phyloP scores from a whole-genome alignment of 768 basidiomycete genomes.

The Lactarius pseudohatsudake region DNA sequence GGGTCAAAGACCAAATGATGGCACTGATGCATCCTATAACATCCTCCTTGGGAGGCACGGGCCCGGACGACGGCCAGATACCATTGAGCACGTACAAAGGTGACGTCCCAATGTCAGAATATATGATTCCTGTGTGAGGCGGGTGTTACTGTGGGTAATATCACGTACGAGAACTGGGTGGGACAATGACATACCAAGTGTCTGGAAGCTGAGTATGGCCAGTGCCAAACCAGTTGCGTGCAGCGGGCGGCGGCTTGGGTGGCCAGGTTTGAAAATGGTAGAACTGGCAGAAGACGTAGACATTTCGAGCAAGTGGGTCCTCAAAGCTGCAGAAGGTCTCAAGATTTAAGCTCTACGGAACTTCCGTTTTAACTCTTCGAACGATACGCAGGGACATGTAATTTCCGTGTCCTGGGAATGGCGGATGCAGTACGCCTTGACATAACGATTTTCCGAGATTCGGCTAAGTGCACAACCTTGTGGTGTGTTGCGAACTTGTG shows the following conservation, averaged over 20 bases:
- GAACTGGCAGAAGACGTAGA: background rate
- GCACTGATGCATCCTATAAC: constrained; percentile 62
- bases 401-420: constrained; percentile 13
- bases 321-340: constrained; percentile 1
- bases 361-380: background rate
- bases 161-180: background rate
- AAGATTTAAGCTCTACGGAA: background rate
- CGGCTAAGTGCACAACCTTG: background rate
- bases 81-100: constrained; percentile 67
- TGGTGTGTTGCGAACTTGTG: background rate
- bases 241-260: constrained; percentile 6
- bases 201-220: constrained; percentile 36
- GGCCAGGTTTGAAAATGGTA: background rate
- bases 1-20: constrained; percentile 62
- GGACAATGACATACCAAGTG: constrained; percentile 31
- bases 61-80: constrained; percentile 52
- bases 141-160: background rate
- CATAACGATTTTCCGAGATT: too few species aligned
- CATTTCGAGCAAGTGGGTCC: background rate
- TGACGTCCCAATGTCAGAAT: constrained; percentile 54
- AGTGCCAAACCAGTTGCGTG: constrained; percentile 28
- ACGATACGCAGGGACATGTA: background rate
- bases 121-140: constrained; percentile 39
- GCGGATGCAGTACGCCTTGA: constrained; percentile 1
- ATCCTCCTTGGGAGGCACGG: constrained; percentile 54